phyloP scores from a whole-genome alignment of 2,329 filamentous ascomycete species.

The Fonsecaea pugnacius region DNA sequence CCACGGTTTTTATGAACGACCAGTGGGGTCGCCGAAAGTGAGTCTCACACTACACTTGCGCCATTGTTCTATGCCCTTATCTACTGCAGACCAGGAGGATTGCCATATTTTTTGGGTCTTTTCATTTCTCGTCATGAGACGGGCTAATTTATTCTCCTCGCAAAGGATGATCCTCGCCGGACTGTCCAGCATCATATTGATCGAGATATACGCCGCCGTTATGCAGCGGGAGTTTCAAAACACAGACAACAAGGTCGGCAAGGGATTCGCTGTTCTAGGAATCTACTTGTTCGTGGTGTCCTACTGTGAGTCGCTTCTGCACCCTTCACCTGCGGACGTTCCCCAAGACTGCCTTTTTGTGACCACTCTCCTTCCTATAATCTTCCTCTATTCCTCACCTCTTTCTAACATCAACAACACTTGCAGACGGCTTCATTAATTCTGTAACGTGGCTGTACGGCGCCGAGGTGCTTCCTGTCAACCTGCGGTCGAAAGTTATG shows the following conservation, averaged over 20 bases:
- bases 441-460: constrained; percentile 84
- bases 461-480: constrained; percentile 82
- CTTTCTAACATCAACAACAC: background rate
- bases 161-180: constrained; percentile 61
- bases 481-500: constrained; percentile 84
- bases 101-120: background rate
- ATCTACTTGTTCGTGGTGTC: constrained; percentile 63
- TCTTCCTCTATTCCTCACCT: background rate
- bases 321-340: no score
- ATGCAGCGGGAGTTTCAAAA: constrained; percentile 64
- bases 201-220: constrained; percentile 63
- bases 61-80: background rate
- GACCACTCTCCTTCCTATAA: background rate
- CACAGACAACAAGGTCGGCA: constrained; percentile 59
- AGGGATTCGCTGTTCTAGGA: constrained; percentile 63
- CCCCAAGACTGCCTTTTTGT: background rate
- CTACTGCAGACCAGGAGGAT: background rate
- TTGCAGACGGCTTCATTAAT: constrained; percentile 33
- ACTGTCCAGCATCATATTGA: constrained; percentile 56
- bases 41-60: constrained; percentile 40
- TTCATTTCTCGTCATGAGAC: no score
- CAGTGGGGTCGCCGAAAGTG: constrained; percentile 60
- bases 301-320: constrained; percentile 51
- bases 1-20: constrained; percentile 59
- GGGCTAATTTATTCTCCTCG: background rate